Base-by-base conservation (phyloP, 2,329 filamentous ascomycete species). In the Cladosporium sp. region DNA sequence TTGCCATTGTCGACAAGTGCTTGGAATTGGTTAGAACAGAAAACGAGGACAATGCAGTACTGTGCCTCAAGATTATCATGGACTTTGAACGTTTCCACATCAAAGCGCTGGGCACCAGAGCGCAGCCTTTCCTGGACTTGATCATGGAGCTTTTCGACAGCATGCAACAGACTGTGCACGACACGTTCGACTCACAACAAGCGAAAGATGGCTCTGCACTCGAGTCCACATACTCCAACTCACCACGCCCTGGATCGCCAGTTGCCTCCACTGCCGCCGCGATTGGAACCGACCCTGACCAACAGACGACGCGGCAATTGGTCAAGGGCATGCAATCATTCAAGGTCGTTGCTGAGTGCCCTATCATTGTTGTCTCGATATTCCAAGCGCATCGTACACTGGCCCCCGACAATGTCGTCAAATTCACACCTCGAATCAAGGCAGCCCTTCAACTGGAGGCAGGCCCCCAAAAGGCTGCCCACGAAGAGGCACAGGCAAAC, bases 1-100 rank as follows among this genome's bases (percentile, higher is more conserved):
- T 84, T 57, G 88, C 94, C 65, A 84, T 95, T 53, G 88, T 96
- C 53, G 91, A 96, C 64, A 78, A 95, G 57, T 78, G 97, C 55
- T 92, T 97, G 83, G 80, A 82, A 49, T 74, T 98, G 52, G 90
- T 97, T 53, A 84, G 85, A 59, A 85, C 83, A 36, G 93, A 99
- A 69, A 98, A 98, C 62, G 93, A 99, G 71, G 93, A 99, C 56
- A 99, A 98, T 76, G 93, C 92, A 2, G 89, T 94, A n/a, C 74
- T 98, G 55, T 96, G 92, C 67, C 89, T 99, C 72, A 98, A 98
- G 76, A 95, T 92, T 12, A 89, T 95, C 45, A 96, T 95, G 75
- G 93, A 99, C 65, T 85, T 97, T 57, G 89, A 95, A 78, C 84
- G 93, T 42, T 89, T 95, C 65, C 92, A 97, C 69, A 82, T 85